Evolutionary conservation across 1,284 basidiomycete species (phyloP).

Genomic region (Limonomyces culmigenus): DNA sequence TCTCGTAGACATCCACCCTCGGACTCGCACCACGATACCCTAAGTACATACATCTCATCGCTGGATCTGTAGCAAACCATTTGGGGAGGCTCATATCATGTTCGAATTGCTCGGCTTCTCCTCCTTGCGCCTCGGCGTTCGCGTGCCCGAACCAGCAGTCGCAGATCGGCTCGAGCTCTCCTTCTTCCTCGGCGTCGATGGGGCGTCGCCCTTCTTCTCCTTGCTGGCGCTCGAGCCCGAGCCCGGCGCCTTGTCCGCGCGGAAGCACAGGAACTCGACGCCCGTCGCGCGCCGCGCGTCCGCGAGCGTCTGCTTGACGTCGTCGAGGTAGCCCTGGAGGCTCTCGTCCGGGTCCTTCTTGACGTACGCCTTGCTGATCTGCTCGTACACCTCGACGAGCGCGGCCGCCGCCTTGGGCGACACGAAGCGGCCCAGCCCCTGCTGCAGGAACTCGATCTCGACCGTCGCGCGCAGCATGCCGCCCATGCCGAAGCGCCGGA

Average conservation of each 20-base stretch:
- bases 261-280: constrained; percentile 89
- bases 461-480: constrained; percentile 97
- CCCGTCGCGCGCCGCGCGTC: constrained; percentile 82
- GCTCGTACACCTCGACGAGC: constrained; percentile 84
- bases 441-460: constrained; percentile 98
- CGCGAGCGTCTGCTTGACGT: constrained; percentile 78
- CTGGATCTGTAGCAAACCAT: no score
- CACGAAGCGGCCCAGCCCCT: constrained; percentile 82
- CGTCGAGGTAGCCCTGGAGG: constrained; percentile 76
- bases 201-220: constrained; percentile 7
- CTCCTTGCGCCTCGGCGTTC: no score
- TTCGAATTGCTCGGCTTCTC: no score
- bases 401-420: constrained; percentile 65
- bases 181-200: constrained; percentile 7
- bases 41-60: no score
- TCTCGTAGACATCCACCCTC: constrained; percentile 15
- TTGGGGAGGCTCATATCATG: no score
- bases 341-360: constrained; percentile 68
- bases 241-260: constrained; percentile 40
- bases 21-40: not conserved
- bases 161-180: no score
- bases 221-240: constrained; percentile 10
- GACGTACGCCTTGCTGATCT: constrained; percentile 84
- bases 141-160: no score
- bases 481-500: constrained; percentile 88